Conservation (phyloP, 257 asterid genomes). For the Vinca minor region DNA sequence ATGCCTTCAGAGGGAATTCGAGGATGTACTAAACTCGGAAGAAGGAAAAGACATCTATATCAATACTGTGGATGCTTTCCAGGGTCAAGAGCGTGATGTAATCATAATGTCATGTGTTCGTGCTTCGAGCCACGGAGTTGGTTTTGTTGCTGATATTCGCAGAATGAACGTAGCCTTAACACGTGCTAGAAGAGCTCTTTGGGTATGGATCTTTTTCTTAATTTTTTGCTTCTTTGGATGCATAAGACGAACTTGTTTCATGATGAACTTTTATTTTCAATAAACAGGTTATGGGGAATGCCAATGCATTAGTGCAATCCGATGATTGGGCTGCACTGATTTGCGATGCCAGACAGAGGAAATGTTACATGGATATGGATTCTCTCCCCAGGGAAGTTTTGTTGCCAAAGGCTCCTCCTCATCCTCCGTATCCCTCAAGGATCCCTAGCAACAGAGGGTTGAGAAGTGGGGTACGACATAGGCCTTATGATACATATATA, state of each 20-base stretch:
- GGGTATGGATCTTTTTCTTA: conserved; percentile 44
- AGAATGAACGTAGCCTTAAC: conserved; percentile 98
- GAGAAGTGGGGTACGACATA: conserved; percentile 67
- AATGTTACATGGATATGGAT: conserved; percentile 84
- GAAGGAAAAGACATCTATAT: conserved; percentile 94
- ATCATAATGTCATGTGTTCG: conserved; percentile 98
- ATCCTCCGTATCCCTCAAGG: conserved; percentile 41
- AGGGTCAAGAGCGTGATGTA: conserved; percentile 98
- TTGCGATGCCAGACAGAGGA: conserved; percentile 76
- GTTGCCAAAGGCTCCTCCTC: conserved; percentile 37
- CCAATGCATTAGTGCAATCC: conserved; percentile 63
- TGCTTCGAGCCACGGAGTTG: conserved; percentile 90
- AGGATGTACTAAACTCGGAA: conserved; percentile 72
- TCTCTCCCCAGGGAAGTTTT: conserved; percentile 80
- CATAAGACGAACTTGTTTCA: background rate
- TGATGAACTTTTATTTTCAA: conserved; percentile 2
- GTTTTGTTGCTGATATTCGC: conserved; percentile 97
- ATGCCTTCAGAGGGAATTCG: conserved; percentile 95
- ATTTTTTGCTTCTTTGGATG: background rate
- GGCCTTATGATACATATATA: conserved; percentile 58
- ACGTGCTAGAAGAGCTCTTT: conserved; percentile 95
- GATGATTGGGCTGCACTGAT: conserved; percentile 95
- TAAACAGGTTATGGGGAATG: conserved; percentile 90
- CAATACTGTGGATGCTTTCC: conserved; percentile 97
- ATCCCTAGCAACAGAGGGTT: conserved; percentile 48